These are phyloP conservation scores for Trichoderma sp. DNA, from an alignment of 2,329 filamentous ascomycete species.

Conservation along the genomic window DNA sequence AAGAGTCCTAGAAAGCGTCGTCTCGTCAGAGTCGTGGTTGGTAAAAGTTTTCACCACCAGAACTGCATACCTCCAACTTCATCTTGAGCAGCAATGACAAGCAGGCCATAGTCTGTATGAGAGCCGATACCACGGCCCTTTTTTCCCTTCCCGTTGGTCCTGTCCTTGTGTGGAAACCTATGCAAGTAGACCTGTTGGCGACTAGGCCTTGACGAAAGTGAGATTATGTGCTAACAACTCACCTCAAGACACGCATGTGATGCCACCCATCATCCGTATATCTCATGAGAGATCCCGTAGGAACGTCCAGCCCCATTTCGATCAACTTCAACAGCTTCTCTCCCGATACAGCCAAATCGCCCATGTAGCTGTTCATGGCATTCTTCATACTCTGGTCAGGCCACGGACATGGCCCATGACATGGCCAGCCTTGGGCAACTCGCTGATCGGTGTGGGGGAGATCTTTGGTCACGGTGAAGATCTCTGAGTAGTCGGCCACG, in stretches of 20 bases:
- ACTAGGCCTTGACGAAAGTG: background rate
- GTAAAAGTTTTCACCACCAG: too few species aligned
- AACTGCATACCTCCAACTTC: conserved; percentile 47
- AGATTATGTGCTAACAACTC: conserved; percentile 21
- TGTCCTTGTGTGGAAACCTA: conserved; percentile 38
- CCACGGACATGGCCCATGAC: conserved; percentile 53
- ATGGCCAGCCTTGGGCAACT: conserved; percentile 48
- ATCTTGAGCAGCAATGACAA: conserved; percentile 53
- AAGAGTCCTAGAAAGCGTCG: conserved; percentile 42
- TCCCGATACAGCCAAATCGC: conserved; percentile 44
- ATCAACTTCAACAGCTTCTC: conserved; percentile 49
- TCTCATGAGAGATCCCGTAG: conserved; percentile 43
- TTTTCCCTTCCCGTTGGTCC: conserved; percentile 52
- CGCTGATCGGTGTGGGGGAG: conserved; percentile 42
- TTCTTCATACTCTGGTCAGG: conserved; percentile 45
- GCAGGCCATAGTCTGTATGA: conserved; percentile 54
- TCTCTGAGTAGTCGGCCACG: conserved; percentile 54
- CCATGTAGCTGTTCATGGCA: conserved; percentile 45
- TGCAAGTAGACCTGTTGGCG: background rate
- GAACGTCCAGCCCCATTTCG: conserved; percentile 47
- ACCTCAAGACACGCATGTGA: conserved; percentile 52
- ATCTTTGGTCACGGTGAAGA: conserved; percentile 55
- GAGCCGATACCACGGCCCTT: conserved; percentile 53
- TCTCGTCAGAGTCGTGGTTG: background rate
- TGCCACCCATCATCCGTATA: conserved; percentile 54